phyloP scores from a whole-genome alignment of 164 flowering plant genomes.

The Vitis labrusca region DNA sequence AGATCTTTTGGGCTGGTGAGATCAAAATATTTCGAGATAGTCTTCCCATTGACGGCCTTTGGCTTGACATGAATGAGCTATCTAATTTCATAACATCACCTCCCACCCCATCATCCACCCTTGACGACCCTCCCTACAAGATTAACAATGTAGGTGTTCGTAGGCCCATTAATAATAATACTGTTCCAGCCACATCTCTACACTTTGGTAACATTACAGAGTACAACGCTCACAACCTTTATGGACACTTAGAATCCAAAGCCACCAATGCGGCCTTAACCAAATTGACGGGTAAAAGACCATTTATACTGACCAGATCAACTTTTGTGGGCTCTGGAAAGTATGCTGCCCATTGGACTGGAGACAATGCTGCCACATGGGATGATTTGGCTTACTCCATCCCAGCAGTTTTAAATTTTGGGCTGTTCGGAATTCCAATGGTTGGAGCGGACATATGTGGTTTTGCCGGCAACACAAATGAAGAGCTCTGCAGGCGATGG shows the following conservation, averaged over 20 bases:
- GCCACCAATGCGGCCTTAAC: conserved; percentile 56
- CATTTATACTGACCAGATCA: conserved; percentile 71
- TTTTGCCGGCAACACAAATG: conserved; percentile 50
- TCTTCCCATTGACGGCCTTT: conserved; percentile 72
- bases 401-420: conserved; percentile 59
- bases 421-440: conserved; percentile 86
- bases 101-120: conserved; percentile 37
- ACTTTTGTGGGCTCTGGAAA: conserved; percentile 79
- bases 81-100: conserved; percentile 61
- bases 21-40: conserved; percentile 48
- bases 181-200: conserved; percentile 55
- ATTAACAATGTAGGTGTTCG: conserved; percentile 48
- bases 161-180: conserved; percentile 43
- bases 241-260: conserved; percentile 56
- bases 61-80: conserved; percentile 93
- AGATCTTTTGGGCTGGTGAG: conserved; percentile 56
- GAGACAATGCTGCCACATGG: conserved; percentile 82
- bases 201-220: conserved; percentile 59
- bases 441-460: conserved; percentile 96
- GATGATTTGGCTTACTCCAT: conserved; percentile 66
- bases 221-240: conserved; percentile 65
- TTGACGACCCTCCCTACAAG: conserved; percentile 78
- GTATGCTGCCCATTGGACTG: conserved; percentile 88
- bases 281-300: conserved; percentile 50
- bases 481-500: conserved; percentile 85